Conservation (phyloP, 495 filamentous ascomycete species). For the Pseudoneurospora amorphoporcata region DNA sequence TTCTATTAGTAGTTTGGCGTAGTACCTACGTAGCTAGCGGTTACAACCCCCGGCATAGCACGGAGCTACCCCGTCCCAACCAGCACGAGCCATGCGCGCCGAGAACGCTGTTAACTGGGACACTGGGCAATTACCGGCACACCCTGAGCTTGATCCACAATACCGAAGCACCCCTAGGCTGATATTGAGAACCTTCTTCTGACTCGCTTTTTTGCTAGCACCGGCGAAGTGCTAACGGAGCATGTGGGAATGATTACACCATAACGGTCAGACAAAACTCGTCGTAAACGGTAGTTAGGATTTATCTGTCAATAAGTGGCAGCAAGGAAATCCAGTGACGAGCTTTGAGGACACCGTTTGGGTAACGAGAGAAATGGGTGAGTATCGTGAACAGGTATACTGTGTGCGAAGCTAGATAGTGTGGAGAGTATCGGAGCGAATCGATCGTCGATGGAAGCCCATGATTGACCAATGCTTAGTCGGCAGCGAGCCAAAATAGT, state of each 20-base stretch:
- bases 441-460: not conserved
- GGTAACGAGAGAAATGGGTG: not conserved
- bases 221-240: not conserved
- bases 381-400: not conserved
- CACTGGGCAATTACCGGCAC: not conserved
- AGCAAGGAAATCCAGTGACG: not conserved
- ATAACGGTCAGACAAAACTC: not conserved
- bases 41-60: not conserved
- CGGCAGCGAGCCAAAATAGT: not conserved
- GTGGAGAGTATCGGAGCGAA: not conserved
- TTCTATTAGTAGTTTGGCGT: not conserved
- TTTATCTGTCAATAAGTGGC: not conserved
- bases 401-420: not conserved
- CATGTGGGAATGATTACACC: not conserved
- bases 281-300: not conserved
- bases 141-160: not conserved
- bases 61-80: not conserved
- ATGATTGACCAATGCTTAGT: not conserved
- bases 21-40: not conserved
- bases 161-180: not conserved
- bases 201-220: not conserved
- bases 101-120: not conserved
- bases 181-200: not conserved
- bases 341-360: not conserved
- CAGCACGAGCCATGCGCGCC: not conserved